These are phyloP conservation scores for Mimosa pudica DNA, from an alignment of 306 rosid species.

Conservation along the genomic window DNA sequence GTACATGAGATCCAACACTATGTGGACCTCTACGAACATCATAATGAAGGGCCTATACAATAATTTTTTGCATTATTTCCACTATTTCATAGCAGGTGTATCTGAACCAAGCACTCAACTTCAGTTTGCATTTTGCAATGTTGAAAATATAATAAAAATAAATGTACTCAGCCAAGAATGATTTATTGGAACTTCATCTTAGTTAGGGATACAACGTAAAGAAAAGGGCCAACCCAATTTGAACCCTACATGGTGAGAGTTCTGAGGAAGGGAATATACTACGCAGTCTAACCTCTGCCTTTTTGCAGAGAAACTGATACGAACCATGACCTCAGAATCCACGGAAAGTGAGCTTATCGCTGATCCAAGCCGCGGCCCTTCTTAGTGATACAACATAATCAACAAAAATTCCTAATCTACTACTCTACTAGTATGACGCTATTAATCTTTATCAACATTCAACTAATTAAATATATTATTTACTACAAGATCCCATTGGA, in stretches of 20 bases:
- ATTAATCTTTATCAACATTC: neutral
- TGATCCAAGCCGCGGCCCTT: neutral
- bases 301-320: too few species aligned
- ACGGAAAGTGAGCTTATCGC: too few species aligned
- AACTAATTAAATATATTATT: neutral
- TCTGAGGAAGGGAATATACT: too few species aligned
- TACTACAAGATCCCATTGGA: neutral
- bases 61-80: conserved; percentile 41
- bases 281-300: too few species aligned
- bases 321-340: too few species aligned
- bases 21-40: conserved; percentile 99
- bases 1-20: conserved; percentile 97
- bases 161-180: neutral
- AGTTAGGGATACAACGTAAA: neutral
- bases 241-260: too few species aligned
- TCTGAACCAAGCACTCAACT: conserved; percentile 31
- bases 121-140: conserved; percentile 23
- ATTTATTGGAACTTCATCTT: neutral
- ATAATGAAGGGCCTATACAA: conserved; percentile 82
- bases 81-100: conserved; percentile 17
- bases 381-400: neutral
- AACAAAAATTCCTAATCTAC: neutral
- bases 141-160: conserved; percentile 3
- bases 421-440: neutral
- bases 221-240: too few species aligned